Evolutionary conservation across 257 asterid species (phyloP).

Genomic region (Plantago major): DNA sequence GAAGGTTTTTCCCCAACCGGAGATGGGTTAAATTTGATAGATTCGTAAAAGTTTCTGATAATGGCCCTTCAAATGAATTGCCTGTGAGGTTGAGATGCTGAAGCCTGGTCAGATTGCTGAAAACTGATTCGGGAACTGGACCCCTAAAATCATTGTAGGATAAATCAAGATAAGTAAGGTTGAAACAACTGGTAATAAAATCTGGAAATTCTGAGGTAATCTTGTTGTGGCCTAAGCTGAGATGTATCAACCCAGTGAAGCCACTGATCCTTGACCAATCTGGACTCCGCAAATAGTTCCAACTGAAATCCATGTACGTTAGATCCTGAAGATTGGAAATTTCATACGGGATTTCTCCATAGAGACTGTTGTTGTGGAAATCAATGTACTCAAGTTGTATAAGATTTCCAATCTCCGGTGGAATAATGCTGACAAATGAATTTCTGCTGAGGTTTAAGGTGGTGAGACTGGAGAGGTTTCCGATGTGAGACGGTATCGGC

Average conservation of each 20-base stretch:
- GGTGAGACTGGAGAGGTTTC: conserved; percentile 39
- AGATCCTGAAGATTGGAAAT: conserved; percentile 53
- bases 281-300: conserved; percentile 46
- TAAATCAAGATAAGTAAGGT: conserved; percentile 59
- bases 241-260: conserved; percentile 44
- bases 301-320: conserved; percentile 55
- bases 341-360: conserved; percentile 50
- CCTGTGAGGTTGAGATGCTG: conserved; percentile 41
- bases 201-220: conserved; percentile 48
- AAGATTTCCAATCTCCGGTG: conserved; percentile 56
- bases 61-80: conserved; percentile 47
- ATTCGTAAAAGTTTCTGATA: conserved; percentile 42
- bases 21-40: conserved; percentile 47
- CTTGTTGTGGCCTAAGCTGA: conserved; percentile 39
- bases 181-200: conserved; percentile 45
- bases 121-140: conserved; percentile 49
- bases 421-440: conserved; percentile 32
- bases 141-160: conserved; percentile 50
- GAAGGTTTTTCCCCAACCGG: conserved; percentile 31
- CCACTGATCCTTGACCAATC: conserved; percentile 51
- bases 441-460: conserved; percentile 68
- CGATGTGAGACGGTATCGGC: conserved; percentile 56
- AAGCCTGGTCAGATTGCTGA: conserved; percentile 40
- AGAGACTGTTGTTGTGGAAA: conserved; percentile 47
- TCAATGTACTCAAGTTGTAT: conserved; percentile 40